These are phyloP conservation scores for Neurospora hispaniola DNA, from an alignment of 495 filamentous ascomycete genomes.

Conservation along the genomic window DNA sequence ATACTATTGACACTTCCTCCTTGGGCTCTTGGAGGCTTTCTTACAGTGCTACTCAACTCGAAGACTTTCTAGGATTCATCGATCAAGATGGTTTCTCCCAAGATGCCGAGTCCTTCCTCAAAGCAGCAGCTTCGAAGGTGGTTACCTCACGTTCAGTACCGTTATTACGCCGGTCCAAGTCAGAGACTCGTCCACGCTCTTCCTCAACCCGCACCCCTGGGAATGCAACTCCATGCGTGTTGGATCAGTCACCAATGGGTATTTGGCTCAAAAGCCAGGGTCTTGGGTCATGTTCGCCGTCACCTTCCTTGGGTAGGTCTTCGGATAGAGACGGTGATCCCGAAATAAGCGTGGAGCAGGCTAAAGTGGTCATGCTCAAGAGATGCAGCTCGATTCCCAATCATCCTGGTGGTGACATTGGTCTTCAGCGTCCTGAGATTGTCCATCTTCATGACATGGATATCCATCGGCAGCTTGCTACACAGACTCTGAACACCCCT, in stretches of 20 bases:
- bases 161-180: constrained; percentile 4
- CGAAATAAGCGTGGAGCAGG: constrained; percentile 15
- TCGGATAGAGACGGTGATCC: constrained; percentile 8
- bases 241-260: constrained; percentile 26
- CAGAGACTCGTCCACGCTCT: constrained; percentile 8
- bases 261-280: constrained; percentile 35
- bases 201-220: constrained; percentile 11
- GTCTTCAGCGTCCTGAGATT: constrained; percentile 14
- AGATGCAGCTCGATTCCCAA: constrained; percentile 15
- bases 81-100: constrained; percentile 5
- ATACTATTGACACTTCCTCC: constrained; percentile 21
- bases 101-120: constrained; percentile 1
- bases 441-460: constrained; percentile 21
- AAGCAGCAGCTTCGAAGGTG: not conserved
- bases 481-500: constrained; percentile 12
- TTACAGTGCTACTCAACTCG: constrained; percentile 26
- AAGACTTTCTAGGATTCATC: constrained; percentile 8
- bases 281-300: constrained; percentile 20
- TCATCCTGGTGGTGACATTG: constrained; percentile 5
- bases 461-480: constrained; percentile 15
- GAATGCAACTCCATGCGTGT: constrained; percentile 2
- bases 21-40: constrained; percentile 30
- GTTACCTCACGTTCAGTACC: not conserved
- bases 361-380: constrained; percentile 17
- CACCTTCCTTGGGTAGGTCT: not conserved